Conservation (phyloP, 164 flowering plant species). For the Houttuynia cordata region DNA sequence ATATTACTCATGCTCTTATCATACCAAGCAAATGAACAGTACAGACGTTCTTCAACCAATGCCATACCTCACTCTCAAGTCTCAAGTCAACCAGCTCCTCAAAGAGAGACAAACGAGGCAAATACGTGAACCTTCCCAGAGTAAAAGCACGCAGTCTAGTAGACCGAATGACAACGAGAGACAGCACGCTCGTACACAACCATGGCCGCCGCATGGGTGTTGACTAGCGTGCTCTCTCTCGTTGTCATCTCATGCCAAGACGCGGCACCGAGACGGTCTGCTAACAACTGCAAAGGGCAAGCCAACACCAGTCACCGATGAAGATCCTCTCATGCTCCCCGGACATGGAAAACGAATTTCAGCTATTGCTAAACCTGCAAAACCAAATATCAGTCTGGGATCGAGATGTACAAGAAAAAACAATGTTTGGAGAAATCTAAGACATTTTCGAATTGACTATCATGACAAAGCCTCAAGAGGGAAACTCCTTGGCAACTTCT, state of each 20-base stretch:
- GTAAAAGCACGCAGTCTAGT: not conserved
- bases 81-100: not conserved
- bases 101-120: not conserved
- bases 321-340: too few relatives aligned
- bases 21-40: not conserved
- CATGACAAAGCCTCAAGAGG: too few relatives aligned
- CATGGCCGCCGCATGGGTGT: not conserved
- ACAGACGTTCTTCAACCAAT: not conserved
- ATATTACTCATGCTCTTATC: too few relatives aligned
- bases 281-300: not conserved
- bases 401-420: too few relatives aligned
- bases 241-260: conserved; percentile 1
- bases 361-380: too few relatives aligned
- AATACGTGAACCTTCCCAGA: not conserved
- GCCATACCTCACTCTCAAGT: not conserved
- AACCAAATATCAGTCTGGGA: too few relatives aligned
- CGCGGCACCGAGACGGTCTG: not conserved
- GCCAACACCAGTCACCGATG: too few relatives aligned
- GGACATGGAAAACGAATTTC: too few relatives aligned
- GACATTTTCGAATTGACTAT: too few relatives aligned
- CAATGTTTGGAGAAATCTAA: too few relatives aligned
- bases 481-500: too few relatives aligned
- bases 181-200: not conserved
- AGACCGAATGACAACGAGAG: conserved; percentile 2
- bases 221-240: conserved; percentile 3